Conservation (phyloP, 2,329 filamentous ascomycete genomes). For the Didymella segeticola region DNA sequence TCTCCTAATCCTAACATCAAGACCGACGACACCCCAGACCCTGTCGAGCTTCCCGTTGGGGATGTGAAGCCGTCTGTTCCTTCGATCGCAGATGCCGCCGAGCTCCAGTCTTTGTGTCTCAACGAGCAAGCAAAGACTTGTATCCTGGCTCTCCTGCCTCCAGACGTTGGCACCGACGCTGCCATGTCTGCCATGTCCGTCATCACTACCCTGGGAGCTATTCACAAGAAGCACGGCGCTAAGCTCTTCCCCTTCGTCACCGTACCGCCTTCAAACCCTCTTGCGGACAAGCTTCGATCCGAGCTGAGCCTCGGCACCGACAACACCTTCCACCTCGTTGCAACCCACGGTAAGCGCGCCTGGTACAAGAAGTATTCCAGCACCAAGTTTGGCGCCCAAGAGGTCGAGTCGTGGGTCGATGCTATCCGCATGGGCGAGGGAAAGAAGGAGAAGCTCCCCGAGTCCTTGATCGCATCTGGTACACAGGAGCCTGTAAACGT, state of each 20-base stretch:
- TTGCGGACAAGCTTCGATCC: constrained; percentile 61
- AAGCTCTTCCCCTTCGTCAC: constrained; percentile 85
- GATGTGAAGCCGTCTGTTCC: constrained; percentile 66
- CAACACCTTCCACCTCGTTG: constrained; percentile 73
- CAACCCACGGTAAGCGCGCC: constrained; percentile 80
- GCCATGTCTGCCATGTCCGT: constrained; percentile 41
- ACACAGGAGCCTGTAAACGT: constrained; percentile 29
- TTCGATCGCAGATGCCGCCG: constrained; percentile 67
- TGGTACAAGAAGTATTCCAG: constrained; percentile 84
- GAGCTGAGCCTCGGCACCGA: constrained; percentile 65
- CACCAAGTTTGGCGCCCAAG: constrained; percentile 61
- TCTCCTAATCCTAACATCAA: constrained; percentile 60
- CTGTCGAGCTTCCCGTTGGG: constrained; percentile 61
- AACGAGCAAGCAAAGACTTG: constrained; percentile 80
- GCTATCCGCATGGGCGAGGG: constrained; percentile 89
- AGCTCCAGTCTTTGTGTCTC: constrained; percentile 75
- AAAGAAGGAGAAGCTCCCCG: constrained; percentile 72
- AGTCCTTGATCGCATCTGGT: constrained; percentile 50
- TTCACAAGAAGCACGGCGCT: constrained; percentile 77
- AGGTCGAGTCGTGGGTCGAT: constrained; percentile 87
- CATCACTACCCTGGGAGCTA: constrained; percentile 70
- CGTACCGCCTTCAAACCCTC: constrained; percentile 69
- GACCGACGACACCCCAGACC: constrained; percentile 53
- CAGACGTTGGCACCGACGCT: constrained; percentile 56
- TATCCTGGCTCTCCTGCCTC: constrained; percentile 66